Conservation (phyloP, 176 grass and related monocot species). For the Phoenix roebelenii region DNA sequence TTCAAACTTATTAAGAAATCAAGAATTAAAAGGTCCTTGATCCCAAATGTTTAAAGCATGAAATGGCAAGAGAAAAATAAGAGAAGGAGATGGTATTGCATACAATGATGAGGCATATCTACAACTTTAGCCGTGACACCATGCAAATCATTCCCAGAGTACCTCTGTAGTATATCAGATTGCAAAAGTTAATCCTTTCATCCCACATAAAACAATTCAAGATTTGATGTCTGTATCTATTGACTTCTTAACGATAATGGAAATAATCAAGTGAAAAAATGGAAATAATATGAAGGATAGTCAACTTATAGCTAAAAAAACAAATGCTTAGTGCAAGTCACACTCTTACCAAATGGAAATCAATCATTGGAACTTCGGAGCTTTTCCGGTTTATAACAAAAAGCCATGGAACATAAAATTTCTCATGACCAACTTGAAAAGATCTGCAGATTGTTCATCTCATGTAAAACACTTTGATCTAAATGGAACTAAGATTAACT, state of each 20-base stretch:
- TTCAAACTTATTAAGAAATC: too few relatives aligned
- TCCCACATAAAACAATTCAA: conserved; percentile 9
- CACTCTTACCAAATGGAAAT: conserved; percentile 87
- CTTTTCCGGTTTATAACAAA: conserved; percentile 96
- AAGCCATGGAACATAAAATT: conserved; percentile 96
- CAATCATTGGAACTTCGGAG: conserved; percentile 84
- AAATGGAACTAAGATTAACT: too few relatives aligned
- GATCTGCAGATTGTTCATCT: conserved; percentile 48
- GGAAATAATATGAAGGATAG: background rate
- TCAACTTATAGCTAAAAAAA: too few relatives aligned
- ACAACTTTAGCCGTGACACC: conserved; percentile 87
- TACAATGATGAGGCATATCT: conserved; percentile 97
- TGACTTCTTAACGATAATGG: background rate
- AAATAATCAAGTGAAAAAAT: background rate
- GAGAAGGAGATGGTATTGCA: conserved; percentile 11
- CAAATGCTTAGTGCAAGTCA: background rate
- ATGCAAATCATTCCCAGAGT: conserved; percentile 92
- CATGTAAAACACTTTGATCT: too few relatives aligned
- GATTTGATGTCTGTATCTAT: background rate
- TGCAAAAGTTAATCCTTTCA: conserved; percentile 1
- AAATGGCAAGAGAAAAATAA: conserved; percentile 12
- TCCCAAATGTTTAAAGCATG: background rate
- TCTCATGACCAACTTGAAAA: conserved; percentile 96
- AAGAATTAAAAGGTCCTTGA: too few relatives aligned
- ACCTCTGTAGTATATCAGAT: conserved; percentile 49